These are phyloP conservation scores for Coniochaeta sp. DNA, from an alignment of 2,329 filamentous ascomycete genomes.

Conservation along the genomic window DNA sequence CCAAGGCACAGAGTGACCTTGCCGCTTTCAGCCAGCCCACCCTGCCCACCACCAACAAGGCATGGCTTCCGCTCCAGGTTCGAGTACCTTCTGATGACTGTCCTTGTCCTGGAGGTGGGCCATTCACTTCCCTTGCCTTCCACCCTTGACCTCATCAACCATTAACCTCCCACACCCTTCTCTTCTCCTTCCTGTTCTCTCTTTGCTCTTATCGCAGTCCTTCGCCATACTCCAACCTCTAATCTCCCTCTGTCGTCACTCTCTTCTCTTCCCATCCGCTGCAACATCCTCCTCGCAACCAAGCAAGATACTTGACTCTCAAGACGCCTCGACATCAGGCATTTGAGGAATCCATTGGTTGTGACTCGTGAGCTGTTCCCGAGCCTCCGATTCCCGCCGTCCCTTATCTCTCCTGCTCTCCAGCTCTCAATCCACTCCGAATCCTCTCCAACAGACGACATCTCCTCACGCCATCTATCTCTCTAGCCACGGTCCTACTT, in stretches of 20 bases:
- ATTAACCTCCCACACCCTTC: not conserved
- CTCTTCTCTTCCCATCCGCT: conserved; percentile 1
- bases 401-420: not conserved
- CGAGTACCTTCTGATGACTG: not conserved
- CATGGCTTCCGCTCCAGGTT: not conserved
- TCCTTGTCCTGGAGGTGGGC: not conserved
- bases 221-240: conserved; percentile 1
- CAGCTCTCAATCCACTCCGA: not conserved
- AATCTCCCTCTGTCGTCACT: not conserved
- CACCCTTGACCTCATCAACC: not conserved
- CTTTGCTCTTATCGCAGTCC: not conserved
- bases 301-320: not conserved
- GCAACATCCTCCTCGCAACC: not conserved
- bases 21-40: not conserved
- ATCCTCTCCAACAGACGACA: not conserved
- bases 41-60: not conserved
- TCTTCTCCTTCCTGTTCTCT: not conserved
- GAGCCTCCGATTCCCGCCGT: not conserved
- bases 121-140: conserved; percentile 1
- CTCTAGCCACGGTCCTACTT: not conserved
- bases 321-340: not conserved
- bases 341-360: not conserved
- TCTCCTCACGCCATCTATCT: not conserved
- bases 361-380: not conserved
- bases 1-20: not conserved